Evolutionary conservation across 768 basidiomycete genomes (phyloP), one percentile per base, ranked within the genome.

Genomic region (Mycena pura): DNA sequence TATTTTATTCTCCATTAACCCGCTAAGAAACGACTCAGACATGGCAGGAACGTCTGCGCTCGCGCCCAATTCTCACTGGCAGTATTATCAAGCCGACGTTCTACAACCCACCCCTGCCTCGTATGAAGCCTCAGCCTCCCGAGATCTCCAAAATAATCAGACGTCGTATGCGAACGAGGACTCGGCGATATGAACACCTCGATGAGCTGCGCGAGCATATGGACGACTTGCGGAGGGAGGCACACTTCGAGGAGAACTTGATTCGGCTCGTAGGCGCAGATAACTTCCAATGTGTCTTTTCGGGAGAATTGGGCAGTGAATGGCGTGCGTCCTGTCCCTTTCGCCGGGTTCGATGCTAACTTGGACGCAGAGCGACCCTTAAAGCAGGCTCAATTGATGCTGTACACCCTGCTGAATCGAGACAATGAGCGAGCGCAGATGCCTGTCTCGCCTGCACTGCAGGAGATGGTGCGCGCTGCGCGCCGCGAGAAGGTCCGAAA

Each of bases 81-180:
- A 82, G 80, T 2, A 84, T 85, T 70, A 70, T 93, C n/a, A 86
- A 85, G 11, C 83, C 93, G 0, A 80, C 88, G 0, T 50, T 84
- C 8, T 85, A 75, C 73, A 86, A 93, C 70, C 79, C 76, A 0
- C 92, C 93, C 1, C 82, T 97, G 14, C 93, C 93, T 0, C 86
- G 92, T 0, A 77, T 97, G 66, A 86, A 82, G 38, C 93, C 92
- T 1, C 93, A 96, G 63, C 95, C 96, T 0, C 66, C 75, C 5
- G 78, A 82, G n/a, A 83, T 95, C 43, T 80, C 84, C 2, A 82
- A 84, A 71, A 92, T 95, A 78, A 91, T 96, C 31, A 70, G 76
- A 9, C 76, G 77, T 25, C 77, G 85, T 2, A 72, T 73, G 32
- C 54, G 61, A 21, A 74, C 76, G 3, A 68, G 78, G n/a, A 71